Evolutionary conservation across 2,329 filamentous ascomycete species (phyloP).

Genomic region (Alternaria gansuensis): DNA sequence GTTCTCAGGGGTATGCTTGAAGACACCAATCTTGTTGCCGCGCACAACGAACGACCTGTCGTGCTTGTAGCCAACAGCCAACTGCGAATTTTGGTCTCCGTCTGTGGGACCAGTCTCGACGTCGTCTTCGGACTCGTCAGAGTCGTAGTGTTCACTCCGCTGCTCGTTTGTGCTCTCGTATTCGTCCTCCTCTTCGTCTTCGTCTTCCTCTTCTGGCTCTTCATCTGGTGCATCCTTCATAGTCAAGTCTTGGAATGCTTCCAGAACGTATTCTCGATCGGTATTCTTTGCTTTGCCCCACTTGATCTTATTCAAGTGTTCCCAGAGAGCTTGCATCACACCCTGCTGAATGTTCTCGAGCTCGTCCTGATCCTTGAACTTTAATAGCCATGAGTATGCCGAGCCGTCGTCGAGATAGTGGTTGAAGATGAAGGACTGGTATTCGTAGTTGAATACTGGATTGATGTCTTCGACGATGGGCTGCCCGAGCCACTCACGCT

Average conservation of each 20-base stretch:
- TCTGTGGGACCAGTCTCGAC: slow-evolving; percentile 73
- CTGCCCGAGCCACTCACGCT: slow-evolving; percentile 86
- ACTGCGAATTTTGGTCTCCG: slow-evolving; percentile 87
- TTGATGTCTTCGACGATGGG: slow-evolving; percentile 90
- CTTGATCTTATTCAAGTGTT: slow-evolving; percentile 91
- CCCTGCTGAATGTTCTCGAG: slow-evolving; percentile 91
- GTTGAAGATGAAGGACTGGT: slow-evolving; percentile 99
- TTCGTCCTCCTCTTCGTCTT: slow-evolving; percentile 68
- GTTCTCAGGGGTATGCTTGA: slow-evolving; percentile 94
- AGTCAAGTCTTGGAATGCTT: slow-evolving; percentile 92
- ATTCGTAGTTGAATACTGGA: slow-evolving; percentile 98
- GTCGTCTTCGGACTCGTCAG: slow-evolving; percentile 82
- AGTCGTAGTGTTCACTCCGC: slow-evolving; percentile 76
- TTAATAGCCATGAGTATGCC: slow-evolving; percentile 93
- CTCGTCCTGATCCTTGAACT: slow-evolving; percentile 83
- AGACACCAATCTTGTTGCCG: slow-evolving; percentile 97
- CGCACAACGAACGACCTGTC: slow-evolving; percentile 97
- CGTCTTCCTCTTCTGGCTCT: slow-evolving; percentile 62
- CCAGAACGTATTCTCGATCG: slow-evolving; percentile 91
- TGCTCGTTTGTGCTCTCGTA: slow-evolving; percentile 71
- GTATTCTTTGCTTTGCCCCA: slow-evolving; percentile 93
- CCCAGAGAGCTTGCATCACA: slow-evolving; percentile 95
- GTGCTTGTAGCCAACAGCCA: slow-evolving; percentile 96
- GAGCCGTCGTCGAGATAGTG: slow-evolving; percentile 88
- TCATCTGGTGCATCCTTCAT: slow-evolving; percentile 80